Base-by-base conservation (phyloP, 805 yeast species). In the Cyberlindnera subsufficiens region DNA sequence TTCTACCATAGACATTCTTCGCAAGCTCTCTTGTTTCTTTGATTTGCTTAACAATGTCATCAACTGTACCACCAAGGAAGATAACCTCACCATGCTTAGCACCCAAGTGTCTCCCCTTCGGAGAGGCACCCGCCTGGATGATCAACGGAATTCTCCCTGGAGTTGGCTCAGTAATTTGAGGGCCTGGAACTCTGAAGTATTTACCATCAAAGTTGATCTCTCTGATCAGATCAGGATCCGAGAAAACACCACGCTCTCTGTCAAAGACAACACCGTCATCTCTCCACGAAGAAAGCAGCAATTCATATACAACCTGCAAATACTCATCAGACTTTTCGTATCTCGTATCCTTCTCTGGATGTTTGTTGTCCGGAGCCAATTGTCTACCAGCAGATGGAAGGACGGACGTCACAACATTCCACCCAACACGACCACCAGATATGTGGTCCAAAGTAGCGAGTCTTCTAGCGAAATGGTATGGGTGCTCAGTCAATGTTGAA, bases 71-170 rank as follows among this genome's bases (percentile, higher is more conserved):
- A 13, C 60, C 54, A 20, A 69, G 53, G 47, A 69, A 71, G 27
- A 69, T 65, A 9, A 61, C 63, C 49, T 71, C 75, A 6, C 68
- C 75, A 49, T 67, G 65, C 44, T 64, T 64, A n/a, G 75, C 73
- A 15, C 72, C 75, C 46, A 67, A 60, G n/a, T 62, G 65, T 38
- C 59, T 58, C 22, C 75, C 75, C 29, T 60, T 61, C 27, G 64
- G 56, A n/a, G 74, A 69, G 30, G 70, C 58, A 10, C 75, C 75
- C 1, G 75, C 75, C 49, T 71, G 75, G 31, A 69, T 61, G 34
- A 71, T 54, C 30, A 71, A 63, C 4, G 75, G 75, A 6, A 71
- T 52, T 51, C 74, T 60, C 43, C 69, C 74, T 2, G 66, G 68
- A 6, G 74, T 59, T 10, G 75, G 75, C 32, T 66, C 65, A 11